These are phyloP conservation scores for Arabis hirsuta DNA, from an alignment of 345 rosid genomes.

Conservation along the genomic window DNA sequence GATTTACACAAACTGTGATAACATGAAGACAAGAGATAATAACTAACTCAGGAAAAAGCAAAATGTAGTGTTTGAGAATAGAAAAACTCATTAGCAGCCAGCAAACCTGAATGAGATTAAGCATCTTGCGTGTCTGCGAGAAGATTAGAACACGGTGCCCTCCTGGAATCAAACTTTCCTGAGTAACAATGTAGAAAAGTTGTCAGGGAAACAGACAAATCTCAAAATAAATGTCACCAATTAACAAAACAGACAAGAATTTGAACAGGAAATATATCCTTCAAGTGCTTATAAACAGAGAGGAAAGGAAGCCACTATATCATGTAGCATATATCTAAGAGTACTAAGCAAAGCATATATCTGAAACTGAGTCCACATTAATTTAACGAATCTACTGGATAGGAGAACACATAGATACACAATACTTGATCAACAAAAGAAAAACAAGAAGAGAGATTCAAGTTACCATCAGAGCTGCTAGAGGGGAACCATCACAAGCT, in stretches of 20 bases:
- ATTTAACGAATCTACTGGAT: slow-evolving; percentile 8
- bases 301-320: slow-evolving; percentile 6
- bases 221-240: too few species aligned
- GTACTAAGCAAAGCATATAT: slow-evolving; percentile 13
- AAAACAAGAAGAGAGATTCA: slow-evolving; percentile 21
- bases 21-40: slow-evolving; percentile 32
- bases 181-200: slow-evolving; percentile 33
- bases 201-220: slow-evolving; percentile 27
- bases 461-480: slow-evolving; percentile 95
- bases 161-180: slow-evolving; percentile 84
- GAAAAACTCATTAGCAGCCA: slow-evolving; percentile 51
- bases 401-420: slow-evolving; percentile 3
- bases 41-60: slow-evolving; percentile 10
- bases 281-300: slow-evolving; percentile 2
- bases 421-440: slow-evolving; percentile 16
- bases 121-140: slow-evolving; percentile 98
- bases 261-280: slow-evolving; percentile 11
- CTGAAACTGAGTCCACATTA: slow-evolving; percentile 13
- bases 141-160: slow-evolving; percentile 94
- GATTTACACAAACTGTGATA: slow-evolving; percentile 25
- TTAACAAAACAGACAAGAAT: slow-evolving; percentile 22
- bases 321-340: slow-evolving; percentile 18
- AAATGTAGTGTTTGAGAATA: slow-evolving; percentile 16
- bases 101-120: slow-evolving; percentile 88
- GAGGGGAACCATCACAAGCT: slow-evolving; percentile 93